Conservation (phyloP, 352 stramenopile genomes). For the Aphanomyces euteiches region DNA sequence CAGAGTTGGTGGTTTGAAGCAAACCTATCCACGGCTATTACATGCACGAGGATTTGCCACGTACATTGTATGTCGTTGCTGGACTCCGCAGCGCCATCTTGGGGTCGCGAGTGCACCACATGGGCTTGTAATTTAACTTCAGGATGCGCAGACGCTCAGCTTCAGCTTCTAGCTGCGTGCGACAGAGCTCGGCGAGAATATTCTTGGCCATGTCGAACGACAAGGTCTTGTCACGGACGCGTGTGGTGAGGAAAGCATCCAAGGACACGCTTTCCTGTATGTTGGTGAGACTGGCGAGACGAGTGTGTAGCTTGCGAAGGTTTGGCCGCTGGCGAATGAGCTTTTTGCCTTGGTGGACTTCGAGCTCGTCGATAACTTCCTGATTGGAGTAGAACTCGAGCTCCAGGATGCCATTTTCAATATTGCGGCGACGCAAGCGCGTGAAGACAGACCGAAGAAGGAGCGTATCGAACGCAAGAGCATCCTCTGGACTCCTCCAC, state of each 20-base stretch:
- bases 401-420: not conserved
- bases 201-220: constrained; percentile 2
- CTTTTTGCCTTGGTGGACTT: constrained; percentile 9
- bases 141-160: not conserved
- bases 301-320: constrained; percentile 23
- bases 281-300: constrained; percentile 21
- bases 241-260: constrained; percentile 13
- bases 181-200: not conserved
- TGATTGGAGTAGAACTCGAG: constrained; percentile 19
- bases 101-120: constrained; percentile 11
- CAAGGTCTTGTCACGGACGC: constrained; percentile 16
- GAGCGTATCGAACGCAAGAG: constrained; percentile 2
- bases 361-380: constrained; percentile 24
- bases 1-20: not conserved
- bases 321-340: constrained; percentile 10
- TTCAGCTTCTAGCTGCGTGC: not conserved
- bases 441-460: constrained; percentile 15
- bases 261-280: constrained; percentile 24
- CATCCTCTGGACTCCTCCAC: constrained; percentile 8
- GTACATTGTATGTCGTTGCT: constrained; percentile 17
- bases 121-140: not conserved
- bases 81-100: constrained; percentile 1
- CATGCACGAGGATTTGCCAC: no score
- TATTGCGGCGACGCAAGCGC: not conserved
- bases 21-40: constrained; percentile 1